Evolutionary conservation across 2,329 filamentous ascomycete species (phyloP).

Genomic region (Fusarium sp.): DNA sequence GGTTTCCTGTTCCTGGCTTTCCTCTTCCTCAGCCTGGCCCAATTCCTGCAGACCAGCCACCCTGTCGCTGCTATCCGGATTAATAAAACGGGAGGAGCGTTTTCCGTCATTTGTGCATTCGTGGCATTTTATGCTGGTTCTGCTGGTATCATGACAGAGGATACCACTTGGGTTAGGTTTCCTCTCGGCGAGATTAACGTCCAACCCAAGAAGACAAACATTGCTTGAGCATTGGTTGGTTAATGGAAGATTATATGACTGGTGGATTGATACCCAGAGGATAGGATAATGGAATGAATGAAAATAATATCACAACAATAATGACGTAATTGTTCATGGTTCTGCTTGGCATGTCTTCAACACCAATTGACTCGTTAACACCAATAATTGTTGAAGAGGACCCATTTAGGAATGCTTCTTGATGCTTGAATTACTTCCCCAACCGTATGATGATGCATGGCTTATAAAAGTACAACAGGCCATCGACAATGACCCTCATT

Average conservation of each 20-base stretch:
- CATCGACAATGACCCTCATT: conserved; percentile 15
- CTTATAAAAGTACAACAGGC: conserved; percentile 34
- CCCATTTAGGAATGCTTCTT: not conserved
- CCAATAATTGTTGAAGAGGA: not conserved
- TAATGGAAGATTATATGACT: not conserved
- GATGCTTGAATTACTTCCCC: conserved; percentile 30
- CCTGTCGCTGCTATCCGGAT: conserved; percentile 53
- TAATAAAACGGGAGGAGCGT: conserved; percentile 57
- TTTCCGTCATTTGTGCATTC: conserved; percentile 52
- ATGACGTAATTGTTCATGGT: not conserved
- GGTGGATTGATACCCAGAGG: not conserved
- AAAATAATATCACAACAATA: not conserved
- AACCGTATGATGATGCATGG: conserved; percentile 32
- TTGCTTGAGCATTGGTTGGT: conserved; percentile 24
- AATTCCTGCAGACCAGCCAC: conserved; percentile 60
- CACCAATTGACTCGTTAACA: not conserved
- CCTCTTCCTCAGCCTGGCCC: conserved; percentile 68
- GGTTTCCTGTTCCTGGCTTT: conserved; percentile 69
- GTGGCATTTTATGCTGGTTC: conserved; percentile 55
- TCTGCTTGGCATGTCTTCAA: not conserved
- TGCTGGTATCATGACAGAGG: conserved; percentile 55
- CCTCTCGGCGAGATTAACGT: conserved; percentile 53
- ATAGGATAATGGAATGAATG: not conserved
- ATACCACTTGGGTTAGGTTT: conserved; percentile 56
- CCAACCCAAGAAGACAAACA: conserved; percentile 34